A percentile compares a stretch with the other conserved stretches of the same genome.
phyloP scores from a whole-genome alignment of 768 basidiomycete genomes.

The Rubroboletus satanas region DNA sequence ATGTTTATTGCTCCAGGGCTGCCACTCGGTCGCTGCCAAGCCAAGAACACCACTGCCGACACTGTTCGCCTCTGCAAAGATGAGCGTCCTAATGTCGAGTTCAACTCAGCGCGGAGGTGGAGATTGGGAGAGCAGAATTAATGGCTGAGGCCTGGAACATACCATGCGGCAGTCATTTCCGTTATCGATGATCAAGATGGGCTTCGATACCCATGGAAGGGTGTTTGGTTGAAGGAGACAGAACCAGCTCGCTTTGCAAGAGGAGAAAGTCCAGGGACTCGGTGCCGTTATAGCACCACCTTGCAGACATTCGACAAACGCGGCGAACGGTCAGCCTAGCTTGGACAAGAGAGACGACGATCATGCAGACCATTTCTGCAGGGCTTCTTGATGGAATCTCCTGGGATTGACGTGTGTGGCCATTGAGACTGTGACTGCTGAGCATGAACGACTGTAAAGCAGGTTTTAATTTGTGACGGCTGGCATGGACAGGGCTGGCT shows the following conservation, averaged over 20 bases:
- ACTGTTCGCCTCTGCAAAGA: background rate
- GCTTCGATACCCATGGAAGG: background rate
- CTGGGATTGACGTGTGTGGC: conserved; percentile 4
- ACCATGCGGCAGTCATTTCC: conserved; percentile 25
- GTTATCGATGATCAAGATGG: conserved; percentile 18
- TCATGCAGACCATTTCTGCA: background rate
- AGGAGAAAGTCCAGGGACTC: background rate
- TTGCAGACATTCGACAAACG: background rate
- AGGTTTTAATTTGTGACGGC: background rate
- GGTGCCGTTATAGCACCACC: conserved; percentile 2
- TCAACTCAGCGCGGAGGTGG: background rate
- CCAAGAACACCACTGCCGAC: background rate
- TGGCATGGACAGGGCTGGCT: background rate
- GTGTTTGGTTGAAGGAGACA: background rate
- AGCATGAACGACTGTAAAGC: background rate
- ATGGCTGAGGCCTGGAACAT: background rate
- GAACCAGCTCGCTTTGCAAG: background rate
- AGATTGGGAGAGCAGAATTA: background rate
- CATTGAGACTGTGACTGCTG: background rate
- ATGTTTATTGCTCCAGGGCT: background rate
- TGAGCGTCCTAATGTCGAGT: background rate
- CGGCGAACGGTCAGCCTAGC: background rate
- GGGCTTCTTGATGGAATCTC: conserved; percentile 8
- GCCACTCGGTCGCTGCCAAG: conserved; percentile 6
- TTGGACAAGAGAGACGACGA: conserved; percentile 2